These are phyloP conservation scores for Suillus subaureus DNA, from an alignment of 768 basidiomycete genomes.

Conservation along the genomic window DNA sequence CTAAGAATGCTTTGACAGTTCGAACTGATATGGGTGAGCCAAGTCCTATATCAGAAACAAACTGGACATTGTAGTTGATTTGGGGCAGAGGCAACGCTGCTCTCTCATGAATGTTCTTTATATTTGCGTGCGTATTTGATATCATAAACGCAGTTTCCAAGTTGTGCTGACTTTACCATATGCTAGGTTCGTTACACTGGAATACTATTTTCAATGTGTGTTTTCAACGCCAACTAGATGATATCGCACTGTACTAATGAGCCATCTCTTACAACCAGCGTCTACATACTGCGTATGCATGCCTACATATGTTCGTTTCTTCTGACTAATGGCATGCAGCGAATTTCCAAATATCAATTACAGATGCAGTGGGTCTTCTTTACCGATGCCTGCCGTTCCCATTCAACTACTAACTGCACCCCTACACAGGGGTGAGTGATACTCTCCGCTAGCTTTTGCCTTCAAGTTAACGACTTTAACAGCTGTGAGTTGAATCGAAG, in stretches of 20 bases:
- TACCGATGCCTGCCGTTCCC: background rate
- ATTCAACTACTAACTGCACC: background rate
- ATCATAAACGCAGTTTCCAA: background rate
- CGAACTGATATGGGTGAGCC: slow-evolving; percentile 1
- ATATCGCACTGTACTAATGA: background rate
- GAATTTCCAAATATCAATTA: background rate
- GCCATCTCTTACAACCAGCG: background rate
- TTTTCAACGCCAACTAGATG: background rate
- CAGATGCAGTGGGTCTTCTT: background rate
- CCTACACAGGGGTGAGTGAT: background rate
- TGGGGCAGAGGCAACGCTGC: background rate
- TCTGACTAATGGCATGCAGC: background rate
- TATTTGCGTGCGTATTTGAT: background rate
- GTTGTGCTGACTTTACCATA: background rate
- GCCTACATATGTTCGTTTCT: background rate
- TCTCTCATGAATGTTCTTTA: background rate
- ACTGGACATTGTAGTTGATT: background rate
- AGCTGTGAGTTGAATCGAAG: background rate
- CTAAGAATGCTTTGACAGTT: background rate
- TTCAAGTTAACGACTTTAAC: background rate
- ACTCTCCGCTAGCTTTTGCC: background rate
- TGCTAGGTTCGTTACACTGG: background rate
- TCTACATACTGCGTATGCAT: background rate
- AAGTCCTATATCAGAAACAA: background rate
- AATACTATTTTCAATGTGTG: background rate